phyloP scores from a whole-genome alignment of 805 yeast species.

The Brettanomyces naardenensis region DNA sequence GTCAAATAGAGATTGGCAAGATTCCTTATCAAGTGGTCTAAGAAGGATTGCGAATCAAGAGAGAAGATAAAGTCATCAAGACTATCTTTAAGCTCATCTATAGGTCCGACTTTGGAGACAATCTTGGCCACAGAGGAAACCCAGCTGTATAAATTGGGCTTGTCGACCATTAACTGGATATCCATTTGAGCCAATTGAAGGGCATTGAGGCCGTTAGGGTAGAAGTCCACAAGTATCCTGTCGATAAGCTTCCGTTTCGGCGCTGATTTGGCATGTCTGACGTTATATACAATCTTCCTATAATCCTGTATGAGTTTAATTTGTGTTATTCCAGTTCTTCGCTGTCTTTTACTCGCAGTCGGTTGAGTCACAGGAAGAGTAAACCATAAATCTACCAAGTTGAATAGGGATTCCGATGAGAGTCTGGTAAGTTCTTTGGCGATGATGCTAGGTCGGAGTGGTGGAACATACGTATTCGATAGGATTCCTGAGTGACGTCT shows the following conservation, averaged over 20 bases:
- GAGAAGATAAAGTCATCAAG: slow-evolving; percentile 26
- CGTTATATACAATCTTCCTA: slow-evolving; percentile 5
- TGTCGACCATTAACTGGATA: slow-evolving; percentile 54
- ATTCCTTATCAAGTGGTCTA: slow-evolving; percentile 38
- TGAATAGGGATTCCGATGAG: slow-evolving; percentile 22
- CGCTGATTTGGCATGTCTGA: slow-evolving; percentile 4
- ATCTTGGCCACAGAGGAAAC: slow-evolving; percentile 38
- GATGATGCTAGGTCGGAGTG: slow-evolving; percentile 13
- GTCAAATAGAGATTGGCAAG: slow-evolving; percentile 46
- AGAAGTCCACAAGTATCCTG: slow-evolving; percentile 38
- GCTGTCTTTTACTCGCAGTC: slow-evolving; percentile 13
- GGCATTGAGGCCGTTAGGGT: slow-evolving; percentile 51
- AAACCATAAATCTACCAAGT: slow-evolving; percentile 26
- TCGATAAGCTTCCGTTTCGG: slow-evolving; percentile 33
- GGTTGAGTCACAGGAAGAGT: slow-evolving; percentile 25
- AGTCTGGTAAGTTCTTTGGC: slow-evolving; percentile 21
- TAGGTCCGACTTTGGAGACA: slow-evolving; percentile 9
- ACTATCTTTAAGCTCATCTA: slow-evolving; percentile 14
- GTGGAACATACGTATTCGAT: slow-evolving; percentile 28
- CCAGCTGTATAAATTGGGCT: slow-evolving; percentile 43
- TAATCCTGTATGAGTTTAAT: slow-evolving; percentile 12
- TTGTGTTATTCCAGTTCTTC: slow-evolving; percentile 12
- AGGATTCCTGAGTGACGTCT: slow-evolving; percentile 21
- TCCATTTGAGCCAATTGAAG: slow-evolving; percentile 68
- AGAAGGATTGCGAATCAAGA: slow-evolving; percentile 44